These are phyloP conservation scores for Durusdinium trenchii DNA, from an alignment of 73 alveolate genomes.

Conservation along the genomic window DNA sequence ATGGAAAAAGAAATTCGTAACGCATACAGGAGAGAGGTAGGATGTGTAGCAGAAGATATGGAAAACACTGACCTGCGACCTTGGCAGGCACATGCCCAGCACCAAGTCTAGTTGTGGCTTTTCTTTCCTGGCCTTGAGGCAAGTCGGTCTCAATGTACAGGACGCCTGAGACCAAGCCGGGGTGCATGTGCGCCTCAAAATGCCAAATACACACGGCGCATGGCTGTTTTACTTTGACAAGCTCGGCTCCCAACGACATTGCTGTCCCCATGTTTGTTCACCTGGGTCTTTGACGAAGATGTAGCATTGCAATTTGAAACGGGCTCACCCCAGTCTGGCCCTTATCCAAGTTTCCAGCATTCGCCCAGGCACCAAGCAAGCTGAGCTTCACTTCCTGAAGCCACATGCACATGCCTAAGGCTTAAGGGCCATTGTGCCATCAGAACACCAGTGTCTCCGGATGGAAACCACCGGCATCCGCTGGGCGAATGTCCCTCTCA, in stretches of 20 bases:
- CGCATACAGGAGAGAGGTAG: too few relatives aligned
- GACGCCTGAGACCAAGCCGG: slow-evolving; percentile 8
- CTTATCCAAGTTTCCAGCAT: neutral
- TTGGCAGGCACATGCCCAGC: too few relatives aligned
- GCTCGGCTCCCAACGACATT: neutral
- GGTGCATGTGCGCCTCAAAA: slow-evolving; percentile 14
- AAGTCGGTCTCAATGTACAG: neutral
- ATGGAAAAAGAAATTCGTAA: too few relatives aligned
- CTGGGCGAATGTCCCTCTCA: too few relatives aligned
- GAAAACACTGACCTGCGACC: too few relatives aligned
- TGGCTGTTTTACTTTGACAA: neutral
- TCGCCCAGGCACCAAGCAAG: neutral
- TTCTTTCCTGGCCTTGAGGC: too few relatives aligned
- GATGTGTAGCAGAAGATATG: too few relatives aligned
- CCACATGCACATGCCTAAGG: neutral
- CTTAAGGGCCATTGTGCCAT: neutral
- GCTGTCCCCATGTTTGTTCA: slow-evolving; percentile 16
- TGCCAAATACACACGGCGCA: neutral
- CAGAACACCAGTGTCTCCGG: too few relatives aligned
- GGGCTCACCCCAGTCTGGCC: too few relatives aligned
- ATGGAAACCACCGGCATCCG: too few relatives aligned
- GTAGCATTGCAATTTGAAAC: neutral
- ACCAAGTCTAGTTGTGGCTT: too few relatives aligned
- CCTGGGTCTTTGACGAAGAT: neutral
- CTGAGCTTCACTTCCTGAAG: neutral